Conservation (phyloP, 257 asterid genomes). For the Nicotiana benthamiana region DNA sequence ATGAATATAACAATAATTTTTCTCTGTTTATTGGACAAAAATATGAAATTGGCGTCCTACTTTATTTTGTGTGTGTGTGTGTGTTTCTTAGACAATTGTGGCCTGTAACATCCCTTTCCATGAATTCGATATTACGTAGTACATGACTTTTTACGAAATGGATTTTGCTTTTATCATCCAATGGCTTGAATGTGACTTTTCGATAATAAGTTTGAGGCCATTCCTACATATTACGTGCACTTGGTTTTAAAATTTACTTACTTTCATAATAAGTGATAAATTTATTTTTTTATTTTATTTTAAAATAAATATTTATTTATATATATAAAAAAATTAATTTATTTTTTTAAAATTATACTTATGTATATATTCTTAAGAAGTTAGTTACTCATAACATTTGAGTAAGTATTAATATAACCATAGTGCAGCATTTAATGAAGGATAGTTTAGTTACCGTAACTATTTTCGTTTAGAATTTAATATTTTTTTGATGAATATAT, state of each 20-base stretch:
- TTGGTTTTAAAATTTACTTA: neutral
- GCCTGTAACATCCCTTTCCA: neutral
- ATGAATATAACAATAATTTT: neutral
- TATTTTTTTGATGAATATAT: too few relatives aligned
- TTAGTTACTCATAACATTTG: too few relatives aligned
- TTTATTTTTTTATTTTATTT: too few relatives aligned
- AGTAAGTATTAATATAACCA: too few relatives aligned
- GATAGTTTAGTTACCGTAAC: too few relatives aligned
- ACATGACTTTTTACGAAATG: neutral
- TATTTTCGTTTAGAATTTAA: too few relatives aligned
- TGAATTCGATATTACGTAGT: neutral
- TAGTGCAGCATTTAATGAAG: too few relatives aligned
- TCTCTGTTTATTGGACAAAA: neutral
- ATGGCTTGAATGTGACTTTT: neutral
- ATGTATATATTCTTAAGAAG: too few relatives aligned
- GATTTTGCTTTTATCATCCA: neutral
- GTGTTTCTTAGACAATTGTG: neutral
- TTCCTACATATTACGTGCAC: neutral
- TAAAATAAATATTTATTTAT: too few relatives aligned
- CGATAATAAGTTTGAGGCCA: neutral
- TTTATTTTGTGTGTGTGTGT: neutral
- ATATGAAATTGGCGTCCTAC: neutral
- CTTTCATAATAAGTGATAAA: too few relatives aligned
- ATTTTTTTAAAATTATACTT: too few relatives aligned
- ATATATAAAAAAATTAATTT: too few relatives aligned